These are phyloP conservation scores for Xylariaceae sp. DNA, from an alignment of 2,329 filamentous ascomycete species.

Conservation along the genomic window DNA sequence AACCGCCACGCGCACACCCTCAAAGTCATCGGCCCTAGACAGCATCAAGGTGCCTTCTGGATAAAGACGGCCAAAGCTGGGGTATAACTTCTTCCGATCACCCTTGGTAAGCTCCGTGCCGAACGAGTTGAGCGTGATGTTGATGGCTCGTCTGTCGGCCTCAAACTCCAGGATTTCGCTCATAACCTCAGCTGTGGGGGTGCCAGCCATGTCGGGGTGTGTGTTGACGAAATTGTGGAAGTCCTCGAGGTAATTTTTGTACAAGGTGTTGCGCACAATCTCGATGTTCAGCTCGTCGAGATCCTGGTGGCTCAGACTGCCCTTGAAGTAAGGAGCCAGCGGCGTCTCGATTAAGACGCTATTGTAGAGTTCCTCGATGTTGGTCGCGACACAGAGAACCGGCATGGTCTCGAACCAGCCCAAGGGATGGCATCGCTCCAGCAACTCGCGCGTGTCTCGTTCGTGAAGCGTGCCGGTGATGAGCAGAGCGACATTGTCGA, in stretches of 20 bases:
- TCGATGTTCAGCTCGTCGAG: conserved; percentile 98
- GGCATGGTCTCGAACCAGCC: conserved; percentile 99
- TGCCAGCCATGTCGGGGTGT: conserved; percentile 77
- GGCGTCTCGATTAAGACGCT: conserved; percentile 95
- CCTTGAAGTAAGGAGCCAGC: conserved; percentile 94
- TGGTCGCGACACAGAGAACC: conserved; percentile 93
- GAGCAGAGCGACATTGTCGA: conserved; percentile 95
- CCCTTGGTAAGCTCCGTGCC: conserved; percentile 91
- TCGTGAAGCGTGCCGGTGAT: conserved; percentile 98
- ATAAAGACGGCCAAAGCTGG: conserved; percentile 82
- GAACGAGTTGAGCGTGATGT: conserved; percentile 98
- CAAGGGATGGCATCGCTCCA: conserved; percentile 92
- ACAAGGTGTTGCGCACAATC: conserved; percentile 95
- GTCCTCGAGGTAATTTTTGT: conserved; percentile 99
- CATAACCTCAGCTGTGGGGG: conserved; percentile 92
- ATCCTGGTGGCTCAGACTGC: conserved; percentile 90
- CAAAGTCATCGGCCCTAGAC: conserved; percentile 87
- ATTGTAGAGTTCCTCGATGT: conserved; percentile 98
- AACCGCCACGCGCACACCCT: conserved; percentile 87
- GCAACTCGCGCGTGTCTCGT: conserved; percentile 87
- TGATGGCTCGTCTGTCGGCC: conserved; percentile 92
- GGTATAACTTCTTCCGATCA: conserved; percentile 94
- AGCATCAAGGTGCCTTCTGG: conserved; percentile 95
- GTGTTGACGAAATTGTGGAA: conserved; percentile 94
- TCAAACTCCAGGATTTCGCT: conserved; percentile 93